Percentiles rank a stretch among this genome's conserved stretches.
Evolutionary conservation across 495 filamentous ascomycete species (phyloP).

Genomic region (Cercophora sp.): DNA sequence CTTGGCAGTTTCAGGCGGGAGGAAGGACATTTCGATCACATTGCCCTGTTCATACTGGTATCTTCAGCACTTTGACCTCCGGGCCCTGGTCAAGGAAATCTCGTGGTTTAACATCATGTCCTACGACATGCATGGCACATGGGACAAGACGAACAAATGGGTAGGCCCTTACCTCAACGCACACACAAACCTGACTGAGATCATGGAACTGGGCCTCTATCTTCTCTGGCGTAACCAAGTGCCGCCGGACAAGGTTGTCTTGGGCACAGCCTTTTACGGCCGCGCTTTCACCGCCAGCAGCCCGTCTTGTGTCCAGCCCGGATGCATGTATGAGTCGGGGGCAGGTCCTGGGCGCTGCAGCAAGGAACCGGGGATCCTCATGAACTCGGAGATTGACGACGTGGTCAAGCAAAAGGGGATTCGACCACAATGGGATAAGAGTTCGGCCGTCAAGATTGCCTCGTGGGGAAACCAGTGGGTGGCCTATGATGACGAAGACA

Average conservation of each 20-base stretch:
- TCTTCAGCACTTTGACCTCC: constrained; percentile 47
- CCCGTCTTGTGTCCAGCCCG: neutral
- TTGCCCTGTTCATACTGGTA: constrained; percentile 51
- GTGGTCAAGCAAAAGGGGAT: constrained; percentile 15
- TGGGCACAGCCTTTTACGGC: constrained; percentile 48
- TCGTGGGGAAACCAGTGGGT: constrained; percentile 38
- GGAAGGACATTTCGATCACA: constrained; percentile 28
- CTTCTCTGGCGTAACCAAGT: constrained; percentile 50
- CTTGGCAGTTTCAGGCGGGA: neutral
- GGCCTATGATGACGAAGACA: constrained; percentile 36
- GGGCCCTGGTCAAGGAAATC: constrained; percentile 26
- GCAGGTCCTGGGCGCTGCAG: constrained; percentile 29
- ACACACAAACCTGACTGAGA: constrained; percentile 55
- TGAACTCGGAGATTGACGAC: constrained; percentile 32
- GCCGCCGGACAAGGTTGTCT: constrained; percentile 33
- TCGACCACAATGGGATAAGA: constrained; percentile 12
- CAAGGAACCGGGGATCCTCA: constrained; percentile 26
- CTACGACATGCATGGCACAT: constrained; percentile 40
- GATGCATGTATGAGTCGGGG: constrained; percentile 24
- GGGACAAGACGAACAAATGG: constrained; percentile 14
- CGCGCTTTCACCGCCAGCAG: neutral
- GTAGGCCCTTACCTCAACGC: constrained; percentile 30
- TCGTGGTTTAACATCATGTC: constrained; percentile 56
- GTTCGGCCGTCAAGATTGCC: constrained; percentile 29
- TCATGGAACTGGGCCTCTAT: constrained; percentile 39